Base-by-base conservation (phyloP, 2,329 filamentous ascomycete genomes). In the Dichotomopilus funicola region DNA sequence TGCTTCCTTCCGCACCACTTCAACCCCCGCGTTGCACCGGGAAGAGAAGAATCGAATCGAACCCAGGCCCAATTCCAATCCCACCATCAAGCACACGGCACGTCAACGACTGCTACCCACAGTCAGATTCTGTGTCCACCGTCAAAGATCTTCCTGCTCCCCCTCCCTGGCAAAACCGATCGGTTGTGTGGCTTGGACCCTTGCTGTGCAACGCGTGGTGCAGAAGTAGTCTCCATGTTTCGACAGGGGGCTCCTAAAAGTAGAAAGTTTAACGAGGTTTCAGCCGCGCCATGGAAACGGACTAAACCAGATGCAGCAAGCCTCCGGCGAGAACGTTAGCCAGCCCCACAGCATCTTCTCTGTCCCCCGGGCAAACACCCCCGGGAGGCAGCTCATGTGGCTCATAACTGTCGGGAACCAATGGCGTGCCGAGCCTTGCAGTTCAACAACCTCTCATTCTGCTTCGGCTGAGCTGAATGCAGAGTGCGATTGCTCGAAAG, bases 221-320 rank as follows among this genome's bases (percentile, higher is more conserved):
- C 43, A 51, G 34, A 36, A 34, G 48, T 52, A 51, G 46, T 36
- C 3, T 27, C 19, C 38, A 53, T 49, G 46, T 59, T 48, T 53
- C 51, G 53, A 48, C 58, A 49, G 54, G 55, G 52, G 49, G 35
- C 1, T 44, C 49, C 19, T 58, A 44, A 54, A 62, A 62, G 42
- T 44, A 62, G 64, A 46, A 63, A 61, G 3, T 55, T 60, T 60
- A 53, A 56, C 62, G 63, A 65, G 60, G 60, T 55, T 62, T 66
- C 64, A 66, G 64, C 62, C 59, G 54, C 62, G 63, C 62, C 63
- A 62, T 59, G 53, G 51, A 50, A 31, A 36, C 36, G 49, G 36
- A 33, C 19, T 38, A 43, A 27, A 49, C 63, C 60, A 54, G 58
- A 62, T 62, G 47, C 12, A 49, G 60, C 46, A 56, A 44, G 43